phyloP scores from a whole-genome alignment of 2,329 filamentous ascomycete genomes.

The Beauveria caledonica region DNA sequence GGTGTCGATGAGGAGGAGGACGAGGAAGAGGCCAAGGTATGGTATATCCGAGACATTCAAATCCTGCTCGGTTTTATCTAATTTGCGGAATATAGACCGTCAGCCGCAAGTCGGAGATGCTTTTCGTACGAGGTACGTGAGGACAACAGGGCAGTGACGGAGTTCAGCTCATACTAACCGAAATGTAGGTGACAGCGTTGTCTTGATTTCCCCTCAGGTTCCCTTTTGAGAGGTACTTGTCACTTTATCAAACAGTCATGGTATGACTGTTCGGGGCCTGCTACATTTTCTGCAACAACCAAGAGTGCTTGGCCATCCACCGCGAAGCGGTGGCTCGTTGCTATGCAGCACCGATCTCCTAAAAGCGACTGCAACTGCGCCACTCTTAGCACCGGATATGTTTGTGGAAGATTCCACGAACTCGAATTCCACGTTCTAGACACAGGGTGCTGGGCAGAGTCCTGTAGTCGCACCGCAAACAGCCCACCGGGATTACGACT shows the following conservation, averaged over 20 bases:
- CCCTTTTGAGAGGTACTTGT: slow-evolving; percentile 25
- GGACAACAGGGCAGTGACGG: not conserved
- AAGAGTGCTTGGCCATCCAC: not conserved
- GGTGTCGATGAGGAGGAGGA: slow-evolving; percentile 83
- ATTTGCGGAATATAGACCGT: slow-evolving; percentile 54
- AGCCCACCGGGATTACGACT: not conserved
- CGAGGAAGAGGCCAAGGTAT: slow-evolving; percentile 66
- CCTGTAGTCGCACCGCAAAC: not conserved
- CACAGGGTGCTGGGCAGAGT: not conserved
- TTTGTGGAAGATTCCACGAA: not conserved
- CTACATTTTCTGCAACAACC: not conserved
- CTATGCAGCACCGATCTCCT: no score
- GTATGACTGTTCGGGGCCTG: not conserved
- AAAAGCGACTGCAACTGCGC: not conserved
- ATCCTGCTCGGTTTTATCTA: not conserved
- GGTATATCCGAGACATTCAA: slow-evolving; percentile 13
- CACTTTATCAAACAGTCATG: not conserved
- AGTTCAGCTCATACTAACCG: slow-evolving; percentile 16
- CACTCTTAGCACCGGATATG: not conserved
- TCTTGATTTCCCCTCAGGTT: slow-evolving; percentile 59
- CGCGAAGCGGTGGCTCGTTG: not conserved
- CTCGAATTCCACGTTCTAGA: not conserved
- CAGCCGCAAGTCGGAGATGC: slow-evolving; percentile 96
- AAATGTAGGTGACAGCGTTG: slow-evolving; percentile 58
- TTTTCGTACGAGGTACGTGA: slow-evolving; percentile 86